A percentile compares a stretch with the other conserved stretches of the same genome.
Conservation (phyloP, 345 rosid genomes). For the Camelina hispida region DNA sequence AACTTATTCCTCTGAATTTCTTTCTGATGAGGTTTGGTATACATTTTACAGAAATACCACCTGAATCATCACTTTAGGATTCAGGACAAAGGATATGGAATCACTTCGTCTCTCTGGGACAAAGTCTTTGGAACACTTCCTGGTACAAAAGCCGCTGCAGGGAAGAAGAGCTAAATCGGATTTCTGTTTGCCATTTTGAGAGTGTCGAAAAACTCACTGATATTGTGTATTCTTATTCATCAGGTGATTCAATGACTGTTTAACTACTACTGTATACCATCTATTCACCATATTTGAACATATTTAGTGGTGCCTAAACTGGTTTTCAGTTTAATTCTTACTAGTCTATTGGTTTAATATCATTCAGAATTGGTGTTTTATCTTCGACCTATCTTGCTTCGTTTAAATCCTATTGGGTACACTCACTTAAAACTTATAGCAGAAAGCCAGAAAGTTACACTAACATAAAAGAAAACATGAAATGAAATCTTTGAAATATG, state of each 20-base stretch:
- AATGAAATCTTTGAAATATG: background rate
- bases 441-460: background rate
- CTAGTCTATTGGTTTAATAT: background rate
- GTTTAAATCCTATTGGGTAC: background rate
- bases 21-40: slow-evolving; percentile 28
- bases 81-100: slow-evolving; percentile 65
- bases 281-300: slow-evolving; percentile 40
- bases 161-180: slow-evolving; percentile 36
- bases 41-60: slow-evolving; percentile 63
- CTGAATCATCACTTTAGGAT: slow-evolving; percentile 74
- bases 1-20: background rate
- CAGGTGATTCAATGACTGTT: slow-evolving; percentile 23
- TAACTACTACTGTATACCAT: slow-evolving; percentile 34
- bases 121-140: slow-evolving; percentile 71
- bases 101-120: slow-evolving; percentile 80
- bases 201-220: slow-evolving; percentile 29
- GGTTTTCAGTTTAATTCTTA: too few relatives aligned
- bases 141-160: slow-evolving; percentile 21
- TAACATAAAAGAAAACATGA: background rate
- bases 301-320: slow-evolving; percentile 21
- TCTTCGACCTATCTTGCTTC: background rate
- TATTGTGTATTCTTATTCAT: slow-evolving; percentile 35
- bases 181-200: slow-evolving; percentile 27
- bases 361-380: background rate
- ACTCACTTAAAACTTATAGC: background rate